Conservation (phyloP, 2,329 filamentous ascomycete species). For the Penicillium sp. region DNA sequence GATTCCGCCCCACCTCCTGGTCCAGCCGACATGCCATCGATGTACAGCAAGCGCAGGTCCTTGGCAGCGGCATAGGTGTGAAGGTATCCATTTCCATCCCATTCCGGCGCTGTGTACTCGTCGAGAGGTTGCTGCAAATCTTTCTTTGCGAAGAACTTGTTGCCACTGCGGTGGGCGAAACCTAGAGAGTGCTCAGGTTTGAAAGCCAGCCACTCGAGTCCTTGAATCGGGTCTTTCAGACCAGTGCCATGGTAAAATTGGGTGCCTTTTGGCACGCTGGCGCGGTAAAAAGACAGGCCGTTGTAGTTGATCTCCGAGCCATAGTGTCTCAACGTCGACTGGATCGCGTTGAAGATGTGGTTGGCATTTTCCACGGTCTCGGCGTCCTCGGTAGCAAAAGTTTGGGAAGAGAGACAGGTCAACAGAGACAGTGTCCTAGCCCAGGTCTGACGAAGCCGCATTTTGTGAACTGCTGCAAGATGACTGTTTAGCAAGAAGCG, state of each 20-base stretch:
- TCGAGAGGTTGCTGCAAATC: not conserved
- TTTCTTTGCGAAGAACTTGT: not conserved
- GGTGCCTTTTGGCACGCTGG: constrained; percentile 60
- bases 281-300: constrained; percentile 67
- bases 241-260: constrained; percentile 64
- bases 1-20: constrained; percentile 66
- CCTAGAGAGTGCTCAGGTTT: constrained; percentile 67
- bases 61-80: constrained; percentile 64
- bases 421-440: not conserved
- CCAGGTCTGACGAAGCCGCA: not conserved
- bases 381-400: not conserved
- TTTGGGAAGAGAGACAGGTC: not conserved
- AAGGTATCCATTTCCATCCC: constrained; percentile 35
- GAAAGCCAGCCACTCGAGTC: constrained; percentile 68
- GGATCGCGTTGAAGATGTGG: constrained; percentile 67
- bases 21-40: constrained; percentile 69
- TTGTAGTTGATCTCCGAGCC: constrained; percentile 69
- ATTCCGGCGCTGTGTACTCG: not conserved
- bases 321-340: constrained; percentile 68
- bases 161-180: constrained; percentile 49
- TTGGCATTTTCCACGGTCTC: not conserved
- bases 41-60: constrained; percentile 62
- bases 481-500: not conserved
- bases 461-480: not conserved
- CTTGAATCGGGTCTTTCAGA: constrained; percentile 18